Evolutionary conservation across 1,139 yeast species (phyloP), one percentile per base, ranked within the genome.

Genomic region (Taphrina flavorubra): DNA sequence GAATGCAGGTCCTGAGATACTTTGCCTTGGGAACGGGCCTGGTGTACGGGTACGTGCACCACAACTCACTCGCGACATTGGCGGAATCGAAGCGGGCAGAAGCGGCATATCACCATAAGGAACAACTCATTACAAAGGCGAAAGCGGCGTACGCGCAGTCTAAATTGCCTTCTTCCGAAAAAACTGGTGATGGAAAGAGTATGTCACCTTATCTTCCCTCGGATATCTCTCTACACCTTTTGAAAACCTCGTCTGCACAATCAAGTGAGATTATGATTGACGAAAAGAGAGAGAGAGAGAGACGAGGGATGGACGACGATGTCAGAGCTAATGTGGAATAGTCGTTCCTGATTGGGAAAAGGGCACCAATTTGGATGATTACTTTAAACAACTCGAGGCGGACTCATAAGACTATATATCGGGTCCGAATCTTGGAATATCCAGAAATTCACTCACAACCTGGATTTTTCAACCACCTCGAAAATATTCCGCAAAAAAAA

Each of bases 21-120:
- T 83, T 96, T 75, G 89, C 95, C 71, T 85, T 94, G 74, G 96
- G 92, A 71, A 86, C 92, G 75, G 99, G 99, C 80, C 82, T 92
- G 72, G 84, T 86, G 72, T 91, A 90, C 81, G 99, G 99, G 75
- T 90, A 92, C 75, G 84, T 85, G 80, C 97, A 91, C 84, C 89
- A 95, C 81, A 82, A 85, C 77, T 81, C 84, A 69, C 84, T 92
- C 76, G 87, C 87, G 76, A 77, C 85, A 47, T 82, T 83, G 69
- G 92, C 88, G 72, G 81, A 80, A 68, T 83, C 84, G 77, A 82
- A 85, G 77, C 84, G 83, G 70, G 89, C 86, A 75, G 83, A 83
- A 69, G 81, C 80, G 64, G 86, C 85, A 90, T 94, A 71, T 99
- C 99, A 4, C 98, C 98, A 0, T 97, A 95, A 36, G 98, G 98